Base-by-base conservation (phyloP, 2,329 filamentous ascomycete species). In the Nothophoma quercina region DNA sequence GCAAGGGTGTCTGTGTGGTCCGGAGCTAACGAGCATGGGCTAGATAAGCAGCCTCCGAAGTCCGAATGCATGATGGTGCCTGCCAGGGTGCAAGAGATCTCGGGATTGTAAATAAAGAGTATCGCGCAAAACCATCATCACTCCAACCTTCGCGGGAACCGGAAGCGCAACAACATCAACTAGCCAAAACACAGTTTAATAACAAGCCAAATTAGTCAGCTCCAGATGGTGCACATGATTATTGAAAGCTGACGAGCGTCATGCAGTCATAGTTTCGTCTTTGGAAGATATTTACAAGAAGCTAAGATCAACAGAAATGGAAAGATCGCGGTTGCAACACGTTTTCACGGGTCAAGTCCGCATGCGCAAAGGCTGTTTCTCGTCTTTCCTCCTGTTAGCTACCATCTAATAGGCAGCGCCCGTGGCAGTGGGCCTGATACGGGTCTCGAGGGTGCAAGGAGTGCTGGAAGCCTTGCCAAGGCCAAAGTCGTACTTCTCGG, bases 371-470 rank as follows among this genome's bases (percentile, higher is more conserved):
- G 19, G 26, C 6, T 23, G 13, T 6, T 4, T 28, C n/a, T 3
- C 25, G 12, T 36, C 18, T 26, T 28, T 9, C 16, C 32, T 23
- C 4, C 21, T 22, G 9, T 12, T 33, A 7, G 19, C 13, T 12
- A 18, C 16, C n/a, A 19, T 9, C 35, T 42, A 52, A 15, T 46
- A 46, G 10, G 54, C 44, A 21, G 25, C 41, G 19, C 25, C 51
- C 5, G 62, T 64, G 21, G 64, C 39, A n/a, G 56, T 62, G 15
- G 62, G 57, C 49, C 55, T 64, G 15, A 66, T 50, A 50, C 50
- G 63, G 1, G 63, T 69, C 52, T 62, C 55, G 23, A 69, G 46
- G 6, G 59, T 63, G 43, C 60, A 63, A 18, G 64, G 64, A 19
- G 58, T 63, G 42, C 49, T 58, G 13, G 51, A 46, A 5, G 55